A percentile compares a stretch with the other conserved stretches of the same genome.
phyloP scores from a whole-genome alignment of 225 moss, liverwort and hornwort species.

The Bryum argenteum region DNA sequence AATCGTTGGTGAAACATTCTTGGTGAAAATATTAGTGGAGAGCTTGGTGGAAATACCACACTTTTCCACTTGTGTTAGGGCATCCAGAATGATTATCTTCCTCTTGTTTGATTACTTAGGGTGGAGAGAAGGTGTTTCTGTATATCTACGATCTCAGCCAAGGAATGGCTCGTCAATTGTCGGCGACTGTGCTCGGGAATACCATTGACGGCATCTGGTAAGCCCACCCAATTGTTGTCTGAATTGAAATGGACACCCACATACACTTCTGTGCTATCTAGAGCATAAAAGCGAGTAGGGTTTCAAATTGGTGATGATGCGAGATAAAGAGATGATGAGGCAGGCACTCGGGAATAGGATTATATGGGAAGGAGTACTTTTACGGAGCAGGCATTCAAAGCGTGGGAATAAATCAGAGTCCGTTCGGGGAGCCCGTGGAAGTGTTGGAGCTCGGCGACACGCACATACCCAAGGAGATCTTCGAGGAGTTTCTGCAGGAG shows the following conservation, averaged over 20 bases:
- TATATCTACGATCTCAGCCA: conserved; percentile 48
- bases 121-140: conserved; percentile 41
- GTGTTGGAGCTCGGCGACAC: conserved; percentile 65
- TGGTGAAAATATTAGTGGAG: no score
- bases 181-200: conserved; percentile 27
- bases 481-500: conserved; percentile 64
- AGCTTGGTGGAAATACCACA: no score
- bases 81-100: not conserved
- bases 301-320: not conserved
- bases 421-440: conserved; percentile 58
- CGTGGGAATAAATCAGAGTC: conserved; percentile 53
- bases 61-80: no score
- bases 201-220: conserved; percentile 44
- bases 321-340: conserved; percentile 26
- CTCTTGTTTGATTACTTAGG: conserved; percentile 13
- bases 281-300: no score
- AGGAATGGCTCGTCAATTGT: conserved; percentile 46
- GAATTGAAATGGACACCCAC: not conserved
- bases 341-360: conserved; percentile 69
- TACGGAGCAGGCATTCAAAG: conserved; percentile 69
- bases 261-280: no score
- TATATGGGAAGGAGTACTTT: conserved; percentile 68
- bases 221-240: not conserved
- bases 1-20: no score
- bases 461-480: conserved; percentile 62